Evolutionary conservation across 192 early-diverging fungal species (phyloP), one percentile per base, ranked within the genome.

Genomic region (Coemansia sp.): DNA sequence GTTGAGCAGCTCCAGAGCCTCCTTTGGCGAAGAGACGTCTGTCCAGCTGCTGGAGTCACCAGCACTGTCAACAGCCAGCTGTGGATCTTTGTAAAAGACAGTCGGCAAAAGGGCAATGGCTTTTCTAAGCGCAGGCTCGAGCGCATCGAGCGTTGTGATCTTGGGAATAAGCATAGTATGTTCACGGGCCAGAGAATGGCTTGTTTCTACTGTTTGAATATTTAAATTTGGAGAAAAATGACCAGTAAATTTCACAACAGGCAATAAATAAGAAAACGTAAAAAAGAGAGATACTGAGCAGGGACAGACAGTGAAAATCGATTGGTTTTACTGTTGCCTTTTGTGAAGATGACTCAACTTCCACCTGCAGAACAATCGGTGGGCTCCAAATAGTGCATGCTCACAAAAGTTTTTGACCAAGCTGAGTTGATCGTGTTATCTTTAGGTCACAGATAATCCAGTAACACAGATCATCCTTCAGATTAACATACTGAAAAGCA

Each of bases 111-210:
- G 52, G 5, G 42, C 64, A 10, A 71, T 33, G 16, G 70, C 59
- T 25, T 42, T 63, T 46, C 40, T 46, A 40, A 79, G 71, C 20
- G 52, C 48, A 1, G 71, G 52, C 42, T 59, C 67, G 12, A 73
- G 67, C 42, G 62, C 18, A 20, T 33, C 45, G 15, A 46, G 7
- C 4, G 67, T 20, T 31, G 64, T 43, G 60, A 79, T 73, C 61
- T 73, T 79, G 33, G 76, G 76, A 52, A 79, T 58, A 48, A 79
- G 76, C 76, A 79, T 79, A 7, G n/a, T 56, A 5, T 56, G 18
- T 56, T n/a, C 6, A 8, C n/a, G n/a, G 12, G 37, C 37, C 37
- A 3, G 37, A 7, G 15, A 40, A 15, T 13, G 10, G 37, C 12
- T 5, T 49, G 6, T 10, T 6, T 21, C 18, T n/a, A 13, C 13